phyloP scores from a whole-genome alignment of 31 red algal genomes.

The Odonthalia washingtoniensis region DNA sequence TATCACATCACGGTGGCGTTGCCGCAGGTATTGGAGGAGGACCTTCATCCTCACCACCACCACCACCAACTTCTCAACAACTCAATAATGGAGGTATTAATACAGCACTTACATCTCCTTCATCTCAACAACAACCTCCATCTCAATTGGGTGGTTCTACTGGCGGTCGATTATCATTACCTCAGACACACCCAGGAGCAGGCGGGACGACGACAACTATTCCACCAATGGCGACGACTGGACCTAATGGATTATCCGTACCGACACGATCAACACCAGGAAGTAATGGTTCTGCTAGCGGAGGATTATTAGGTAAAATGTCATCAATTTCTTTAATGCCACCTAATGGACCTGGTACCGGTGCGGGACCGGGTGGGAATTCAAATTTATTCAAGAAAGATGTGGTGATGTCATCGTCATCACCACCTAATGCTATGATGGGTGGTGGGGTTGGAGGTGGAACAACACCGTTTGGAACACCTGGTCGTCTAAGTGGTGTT shows the following conservation, averaged over 20 bases:
- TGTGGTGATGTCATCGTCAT: background rate
- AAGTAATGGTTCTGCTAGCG: background rate
- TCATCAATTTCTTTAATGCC: slow-evolving; percentile 39
- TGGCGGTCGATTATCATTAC: too few relatives aligned
- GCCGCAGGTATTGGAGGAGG: too few relatives aligned
- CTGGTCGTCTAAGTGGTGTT: background rate
- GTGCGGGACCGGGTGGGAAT: background rate
- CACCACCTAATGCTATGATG: background rate
- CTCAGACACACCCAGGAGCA: too few relatives aligned
- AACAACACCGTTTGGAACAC: background rate
- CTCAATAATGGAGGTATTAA: too few relatives aligned
- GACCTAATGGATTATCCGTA: background rate
- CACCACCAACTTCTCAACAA: too few relatives aligned
- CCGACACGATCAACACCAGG: background rate
- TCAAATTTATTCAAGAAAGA: background rate
- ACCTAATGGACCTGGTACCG: slow-evolving; percentile 9
- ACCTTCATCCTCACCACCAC: too few relatives aligned
- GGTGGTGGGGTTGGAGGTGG: background rate
- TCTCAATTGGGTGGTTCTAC: too few relatives aligned
- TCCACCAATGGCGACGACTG: background rate
- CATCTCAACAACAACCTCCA: too few relatives aligned
- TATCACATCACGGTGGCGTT: too few relatives aligned
- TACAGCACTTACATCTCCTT: too few relatives aligned
- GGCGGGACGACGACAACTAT: background rate
- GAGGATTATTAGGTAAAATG: slow-evolving; percentile 14